phyloP scores from a whole-genome alignment of 176 grass and related monocot species.

The Avena sativa region DNA sequence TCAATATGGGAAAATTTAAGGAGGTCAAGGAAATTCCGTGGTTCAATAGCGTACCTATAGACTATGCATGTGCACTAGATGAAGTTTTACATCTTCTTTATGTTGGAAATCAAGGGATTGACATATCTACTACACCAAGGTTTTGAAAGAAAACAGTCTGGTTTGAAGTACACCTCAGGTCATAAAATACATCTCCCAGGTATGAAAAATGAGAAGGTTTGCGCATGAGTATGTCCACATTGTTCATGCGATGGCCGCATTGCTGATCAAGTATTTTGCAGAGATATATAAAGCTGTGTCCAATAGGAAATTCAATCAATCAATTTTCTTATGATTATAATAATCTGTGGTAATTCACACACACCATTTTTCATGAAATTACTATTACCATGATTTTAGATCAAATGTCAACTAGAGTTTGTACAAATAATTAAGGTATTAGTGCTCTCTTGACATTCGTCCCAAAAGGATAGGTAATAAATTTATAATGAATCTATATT shows the following conservation, averaged over 20 bases:
- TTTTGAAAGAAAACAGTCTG: constrained; percentile 43
- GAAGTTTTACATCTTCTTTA: constrained; percentile 55
- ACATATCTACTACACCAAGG: constrained; percentile 71
- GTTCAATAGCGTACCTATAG: constrained; percentile 62
- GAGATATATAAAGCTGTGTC: constrained; percentile 64
- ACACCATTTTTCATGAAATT: too few species aligned
- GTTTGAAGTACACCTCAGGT: constrained; percentile 41
- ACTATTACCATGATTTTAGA: too few species aligned
- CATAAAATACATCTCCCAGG: constrained; percentile 52
- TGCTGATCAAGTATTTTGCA: constrained; percentile 55
- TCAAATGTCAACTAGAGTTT: too few species aligned
- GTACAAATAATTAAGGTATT: too few species aligned
- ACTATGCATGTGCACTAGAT: constrained; percentile 49
- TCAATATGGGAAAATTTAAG: constrained; percentile 87
- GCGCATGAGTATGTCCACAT: constrained; percentile 46
- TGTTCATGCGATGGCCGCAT: constrained; percentile 76
- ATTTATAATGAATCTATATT: too few species aligned
- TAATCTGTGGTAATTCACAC: too few species aligned
- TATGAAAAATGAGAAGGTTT: constrained; percentile 66
- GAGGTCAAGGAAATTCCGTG: constrained; percentile 82
- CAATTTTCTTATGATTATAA: too few species aligned
- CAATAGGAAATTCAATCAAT: constrained; percentile 34
- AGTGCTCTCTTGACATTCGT: too few species aligned
- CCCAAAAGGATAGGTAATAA: too few species aligned
- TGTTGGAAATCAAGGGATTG: constrained; percentile 80